phyloP scores from a whole-genome alignment of 2,329 filamentous ascomycete genomes.

The Botrytis pseudocinerea region DNA sequence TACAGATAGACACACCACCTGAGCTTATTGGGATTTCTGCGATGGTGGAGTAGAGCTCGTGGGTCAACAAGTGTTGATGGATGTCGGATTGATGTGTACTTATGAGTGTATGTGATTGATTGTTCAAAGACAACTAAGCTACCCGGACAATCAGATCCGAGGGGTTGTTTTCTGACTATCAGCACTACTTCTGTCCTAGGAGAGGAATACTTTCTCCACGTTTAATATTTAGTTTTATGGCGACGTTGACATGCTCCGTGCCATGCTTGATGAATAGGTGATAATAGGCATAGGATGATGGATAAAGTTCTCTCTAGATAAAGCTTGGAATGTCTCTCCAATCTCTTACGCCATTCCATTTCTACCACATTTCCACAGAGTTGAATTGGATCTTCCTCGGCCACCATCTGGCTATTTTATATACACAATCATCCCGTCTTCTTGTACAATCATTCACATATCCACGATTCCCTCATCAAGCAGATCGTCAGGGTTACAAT shows the following conservation, averaged over 20 bases:
- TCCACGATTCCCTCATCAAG: not conserved
- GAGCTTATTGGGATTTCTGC: not conserved
- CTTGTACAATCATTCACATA: not conserved
- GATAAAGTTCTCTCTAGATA: constrained; percentile 3
- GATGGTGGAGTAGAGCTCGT: not conserved
- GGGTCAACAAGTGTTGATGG: not conserved
- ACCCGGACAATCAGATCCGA: constrained; percentile 4
- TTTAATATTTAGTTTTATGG: constrained; percentile 7
- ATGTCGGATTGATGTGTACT: not conserved
- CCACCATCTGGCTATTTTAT: no score
- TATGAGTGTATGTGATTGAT: not conserved
- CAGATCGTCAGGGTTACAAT: constrained; percentile 12
- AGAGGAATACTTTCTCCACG: constrained; percentile 21
- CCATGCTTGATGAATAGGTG: constrained; percentile 13
- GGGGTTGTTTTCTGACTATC: not conserved
- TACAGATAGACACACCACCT: no score
- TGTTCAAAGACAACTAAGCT: not conserved
- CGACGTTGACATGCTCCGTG: constrained; percentile 19
- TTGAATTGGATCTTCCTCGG: not conserved
- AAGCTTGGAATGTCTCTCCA: not conserved
- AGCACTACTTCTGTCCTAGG: constrained; percentile 12
- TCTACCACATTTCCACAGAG: not conserved
- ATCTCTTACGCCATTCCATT: not conserved
- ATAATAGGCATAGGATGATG: not conserved
- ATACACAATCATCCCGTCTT: not conserved